Base-by-base conservation (phyloP, 78 protist species). In the Dictyostelium brefeldianum region DNA sequence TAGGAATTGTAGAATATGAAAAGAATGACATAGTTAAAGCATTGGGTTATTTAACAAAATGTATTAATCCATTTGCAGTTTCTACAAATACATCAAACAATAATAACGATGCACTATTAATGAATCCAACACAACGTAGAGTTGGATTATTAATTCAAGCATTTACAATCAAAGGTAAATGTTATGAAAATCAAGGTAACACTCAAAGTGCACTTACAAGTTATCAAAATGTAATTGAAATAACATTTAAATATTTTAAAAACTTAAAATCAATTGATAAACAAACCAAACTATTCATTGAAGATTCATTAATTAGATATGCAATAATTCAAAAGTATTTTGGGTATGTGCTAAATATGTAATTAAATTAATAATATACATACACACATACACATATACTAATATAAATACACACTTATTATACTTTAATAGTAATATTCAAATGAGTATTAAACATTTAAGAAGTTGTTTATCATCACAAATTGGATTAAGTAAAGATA, bases 21-120 rank as follows among this genome's bases (percentile, higher is more conserved):
- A 87, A 67, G 51, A 74, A 87, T 77, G 93, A 87, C 64, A 65
- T 50, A 31, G 56, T 25, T n/a, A 77, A 64, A 43, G 93, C 93
- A 48, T 48, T 62, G 36, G 57, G 46, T 20, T 53, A 53, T 57
- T 43, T 87, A 41, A 18, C 27, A 17, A 64, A 47, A n/a, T 64
- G 62, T 29, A 20, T n/a, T 9, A 87, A 87, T 50, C 93, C 83
- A 46, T 87, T 57, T 2, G 43, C 43, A 36, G 43, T 36, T 3
- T 36, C n/a, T n/a, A n/a, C 43, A 36, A 36, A 36, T 36, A 3
- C 20, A 14, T 4, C 20, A 53, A 53, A 4, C 18, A 53, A 6
- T 29, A 25, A 25, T 25, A 25, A 20, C 48, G 92, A 85, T 11
- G 47, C 75, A 51, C 43, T 83, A 41, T 75, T 85, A 46, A 85